phyloP scores from a whole-genome alignment of 805 yeast species.

The Lipomyces yamadae region DNA sequence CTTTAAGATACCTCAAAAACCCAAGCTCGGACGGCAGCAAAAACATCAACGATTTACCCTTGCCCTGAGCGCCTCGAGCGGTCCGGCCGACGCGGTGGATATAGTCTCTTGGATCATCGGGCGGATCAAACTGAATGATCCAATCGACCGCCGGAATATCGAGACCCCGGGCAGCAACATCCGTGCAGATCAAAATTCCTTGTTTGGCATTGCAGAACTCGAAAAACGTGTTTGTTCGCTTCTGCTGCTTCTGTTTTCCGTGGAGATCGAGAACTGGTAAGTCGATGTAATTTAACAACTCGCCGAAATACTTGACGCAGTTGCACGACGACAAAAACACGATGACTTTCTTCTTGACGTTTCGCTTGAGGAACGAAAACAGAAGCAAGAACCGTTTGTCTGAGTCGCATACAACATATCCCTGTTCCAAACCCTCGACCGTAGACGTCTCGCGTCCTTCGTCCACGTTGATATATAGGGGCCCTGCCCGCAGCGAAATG shows the following conservation, averaged over 20 bases:
- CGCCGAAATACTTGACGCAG: slow-evolving; percentile 95
- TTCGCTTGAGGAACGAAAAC: slow-evolving; percentile 92
- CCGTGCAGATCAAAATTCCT: slow-evolving; percentile 93
- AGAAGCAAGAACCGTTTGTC: slow-evolving; percentile 89
- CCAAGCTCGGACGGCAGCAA: slow-evolving; percentile 93
- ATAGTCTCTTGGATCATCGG: slow-evolving; percentile 99
- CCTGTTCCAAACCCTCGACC: slow-evolving; percentile 97
- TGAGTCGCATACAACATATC: slow-evolving; percentile 96
- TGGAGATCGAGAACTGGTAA: slow-evolving; percentile 95
- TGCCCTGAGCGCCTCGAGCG: slow-evolving; percentile 84
- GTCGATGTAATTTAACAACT: slow-evolving; percentile 91
- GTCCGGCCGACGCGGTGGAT: slow-evolving; percentile 99
- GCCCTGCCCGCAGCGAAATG: slow-evolving; percentile 92
- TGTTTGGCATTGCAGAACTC: slow-evolving; percentile 97
- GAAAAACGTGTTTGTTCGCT: slow-evolving; percentile 96
- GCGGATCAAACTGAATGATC: slow-evolving; percentile 99
- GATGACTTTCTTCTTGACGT: slow-evolving; percentile 82
- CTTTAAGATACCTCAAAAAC: slow-evolving; percentile 89
- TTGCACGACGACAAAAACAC: slow-evolving; percentile 96
- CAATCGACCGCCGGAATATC: slow-evolving; percentile 99
- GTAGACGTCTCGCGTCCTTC: slow-evolving; percentile 83
- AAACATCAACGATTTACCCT: slow-evolving; percentile 94
- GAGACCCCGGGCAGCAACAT: slow-evolving; percentile 98
- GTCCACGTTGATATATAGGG: slow-evolving; percentile 90
- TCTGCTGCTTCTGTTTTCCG: slow-evolving; percentile 98